Percentiles rank a stretch among this genome's conserved stretches.
These are phyloP conservation scores for Erysiphe pulchra DNA, from an alignment of 2,329 filamentous ascomycete species.

Conservation along the genomic window DNA sequence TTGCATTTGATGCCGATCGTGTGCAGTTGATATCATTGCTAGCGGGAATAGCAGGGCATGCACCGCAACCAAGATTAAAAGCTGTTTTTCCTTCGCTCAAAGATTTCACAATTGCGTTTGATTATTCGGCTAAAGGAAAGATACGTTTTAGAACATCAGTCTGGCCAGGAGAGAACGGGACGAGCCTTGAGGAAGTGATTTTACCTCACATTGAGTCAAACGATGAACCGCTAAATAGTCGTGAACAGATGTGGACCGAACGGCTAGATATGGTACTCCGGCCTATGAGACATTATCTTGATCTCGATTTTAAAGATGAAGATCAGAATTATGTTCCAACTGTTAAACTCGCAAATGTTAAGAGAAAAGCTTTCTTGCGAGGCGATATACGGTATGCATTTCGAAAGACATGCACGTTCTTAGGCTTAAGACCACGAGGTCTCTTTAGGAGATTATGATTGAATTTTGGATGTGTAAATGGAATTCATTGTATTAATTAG, in stretches of 20 bases:
- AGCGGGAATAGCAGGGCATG: constrained; percentile 7
- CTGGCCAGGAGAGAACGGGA: constrained; percentile 11
- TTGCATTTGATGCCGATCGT: constrained; percentile 11
- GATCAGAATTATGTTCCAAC: constrained; percentile 3
- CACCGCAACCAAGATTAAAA: constrained; percentile 9
- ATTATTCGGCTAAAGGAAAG: constrained; percentile 9
- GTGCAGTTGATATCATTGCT: constrained; percentile 11
- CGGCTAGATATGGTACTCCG: constrained; percentile 4
- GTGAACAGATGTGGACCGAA: not conserved
- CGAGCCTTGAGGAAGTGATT: constrained; percentile 4
- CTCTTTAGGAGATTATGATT: constrained; percentile 8
- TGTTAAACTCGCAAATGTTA: constrained; percentile 10
- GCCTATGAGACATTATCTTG: constrained; percentile 8
- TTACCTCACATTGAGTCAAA: constrained; percentile 1
- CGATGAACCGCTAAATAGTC: constrained; percentile 1
- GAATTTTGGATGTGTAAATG: not conserved
- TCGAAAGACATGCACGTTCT: constrained; percentile 7
- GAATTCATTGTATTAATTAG: too few relatives aligned
- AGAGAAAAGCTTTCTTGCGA: constrained; percentile 10
- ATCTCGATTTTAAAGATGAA: constrained; percentile 7
- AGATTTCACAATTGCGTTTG: constrained; percentile 10
- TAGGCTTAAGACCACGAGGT: constrained; percentile 8
- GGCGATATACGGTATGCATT: constrained; percentile 10
- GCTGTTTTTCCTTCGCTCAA: constrained; percentile 9
- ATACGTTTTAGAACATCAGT: constrained; percentile 10